Evolutionary conservation across 176 grass and related monocot species (phyloP), one percentile per base, ranked within the genome.

Genomic region (Carex myosuroides): DNA sequence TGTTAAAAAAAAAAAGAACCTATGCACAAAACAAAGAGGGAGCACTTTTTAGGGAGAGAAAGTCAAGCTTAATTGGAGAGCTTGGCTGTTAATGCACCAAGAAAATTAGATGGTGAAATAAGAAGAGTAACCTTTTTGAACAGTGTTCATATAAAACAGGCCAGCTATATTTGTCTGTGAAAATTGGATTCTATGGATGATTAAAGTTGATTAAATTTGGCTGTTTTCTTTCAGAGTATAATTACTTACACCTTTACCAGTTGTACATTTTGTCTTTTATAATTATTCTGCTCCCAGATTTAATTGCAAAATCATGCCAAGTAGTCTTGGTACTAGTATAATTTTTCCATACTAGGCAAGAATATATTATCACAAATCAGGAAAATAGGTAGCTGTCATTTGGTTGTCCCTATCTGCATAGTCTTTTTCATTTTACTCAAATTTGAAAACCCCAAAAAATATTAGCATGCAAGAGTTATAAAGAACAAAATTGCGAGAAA

Each of bases 51-150:
- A 12, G 72, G 60, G 60, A 44, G 8, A 81, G 20, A 87, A 60
- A 92, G 75, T 89, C 82, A 79, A 87, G 85, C 48, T 76, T 89
- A 77, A 89, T 59, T 71, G 79, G 78, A 84, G 13, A 87, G 84
- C 83, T 81, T 83, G 68, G 84, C 85, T 83, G 64, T 85, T 88
- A 59, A 67, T 83, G 67, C 60, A 83, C 39, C 57, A 83, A 83
- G 46, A 83, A 67, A 66, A 39, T 39, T 39, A 53, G 8, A 50
- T 50, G 60, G 57, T 83, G 37, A 67, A 30, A 14, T 32, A 83
- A 83, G 39, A 83, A 82, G 63, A 12, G 60, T 55, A 83, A 21
- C 80, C 9, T 67, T 83, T 83, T 17, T 17, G 4, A 65, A 48
- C 41, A 68, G 29, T 65, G 24, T 50, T 52, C 80, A 67, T 32